Evolutionary conservation across 2,329 filamentous ascomycete species (phyloP), one percentile per base, ranked within the genome.

Genomic region (Pseudogymnoascus sp.): DNA sequence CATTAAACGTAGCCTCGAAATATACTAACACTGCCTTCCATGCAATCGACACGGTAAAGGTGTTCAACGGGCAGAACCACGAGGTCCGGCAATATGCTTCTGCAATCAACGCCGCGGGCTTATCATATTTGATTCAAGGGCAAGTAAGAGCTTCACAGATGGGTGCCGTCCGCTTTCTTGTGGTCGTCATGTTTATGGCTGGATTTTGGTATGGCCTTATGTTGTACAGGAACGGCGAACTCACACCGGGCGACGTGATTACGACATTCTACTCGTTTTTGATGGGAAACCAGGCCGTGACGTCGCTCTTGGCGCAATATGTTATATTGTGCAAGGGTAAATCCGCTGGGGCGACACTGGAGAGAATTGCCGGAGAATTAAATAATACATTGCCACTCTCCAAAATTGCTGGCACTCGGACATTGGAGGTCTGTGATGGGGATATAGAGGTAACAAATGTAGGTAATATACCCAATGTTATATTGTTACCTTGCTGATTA

Each of bases 191-290:
- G 72, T 97, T 97, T 68, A 87, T 96, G 0, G 83, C 92, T 64
- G 93, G 92, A 0, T 97, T 97, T 71, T 96, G 90, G 85, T 96
- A 93, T 69, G 93, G 92, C 0, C 83, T 88, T 29, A 78, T 83
- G 1, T 80, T 96, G 1, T 86, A 95, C 8, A 78, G 80, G 8
- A 75, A 81, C 1, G 73, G 80, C 0, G 56, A 38, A 29, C 76
- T 84, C 11, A 80, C 78, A 10, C 77, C 90, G 0, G 89, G 87
- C 0, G 79, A 87, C 63, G 84, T 96, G 2, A 74, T 97, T 50
- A 95, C 90, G 0, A 89, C 91, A 0, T 97, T 97, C 68, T 96
- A 95, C 78, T 85, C 90, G 4, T 89, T 88, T 2, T 77, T 97
- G 37, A 85, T 86, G 61, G 88, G 89, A 0, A 86, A 92, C 4